A percentile compares a stretch with the other conserved stretches of the same genome.
These are phyloP conservation scores for Wickerhamiella bombiphila DNA, from an alignment of 805 yeast genomes.

Conservation along the genomic window DNA sequence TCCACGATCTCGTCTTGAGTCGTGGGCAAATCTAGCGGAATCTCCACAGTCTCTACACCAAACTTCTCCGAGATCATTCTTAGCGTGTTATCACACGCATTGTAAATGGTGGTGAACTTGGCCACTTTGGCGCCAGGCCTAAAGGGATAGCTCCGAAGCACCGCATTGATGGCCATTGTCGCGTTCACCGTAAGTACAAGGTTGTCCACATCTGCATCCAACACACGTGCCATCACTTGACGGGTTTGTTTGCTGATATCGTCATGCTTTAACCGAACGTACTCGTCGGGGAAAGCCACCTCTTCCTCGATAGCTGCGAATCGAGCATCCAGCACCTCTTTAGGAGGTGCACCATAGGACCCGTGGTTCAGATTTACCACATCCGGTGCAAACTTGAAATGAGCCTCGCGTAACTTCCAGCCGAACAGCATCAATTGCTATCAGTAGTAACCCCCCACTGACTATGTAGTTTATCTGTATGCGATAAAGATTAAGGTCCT, in stretches of 20 bases:
- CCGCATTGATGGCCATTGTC: constrained; percentile 42
- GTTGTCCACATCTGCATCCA: constrained; percentile 34
- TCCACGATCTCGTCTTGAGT: constrained; percentile 29
- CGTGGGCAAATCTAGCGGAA: constrained; percentile 32
- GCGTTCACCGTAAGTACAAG: constrained; percentile 46
- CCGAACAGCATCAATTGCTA: constrained; percentile 28
- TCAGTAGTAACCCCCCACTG: too few relatives aligned
- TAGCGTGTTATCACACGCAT: constrained; percentile 38
- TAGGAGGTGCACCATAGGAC: constrained; percentile 45
- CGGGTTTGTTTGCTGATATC: constrained; percentile 18
- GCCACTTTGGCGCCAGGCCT: constrained; percentile 38
- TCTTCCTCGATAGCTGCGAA: constrained; percentile 21
- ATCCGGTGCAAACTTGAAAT: constrained; percentile 32
- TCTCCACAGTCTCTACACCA: constrained; percentile 26
- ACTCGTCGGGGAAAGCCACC: constrained; percentile 35
- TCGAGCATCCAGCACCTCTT: constrained; percentile 30
- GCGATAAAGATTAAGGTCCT: neutral
- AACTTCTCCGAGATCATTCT: constrained; percentile 17
- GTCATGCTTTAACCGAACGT: constrained; percentile 22
- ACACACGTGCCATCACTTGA: constrained; percentile 27
- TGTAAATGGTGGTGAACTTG: constrained; percentile 36
- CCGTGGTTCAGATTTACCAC: constrained; percentile 47
- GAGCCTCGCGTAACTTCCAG: constrained; percentile 31
- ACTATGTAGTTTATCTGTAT: neutral
- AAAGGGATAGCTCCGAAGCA: constrained; percentile 41